Conservation (phyloP, 2,329 filamentous ascomycete genomes). For the Raffaelea ambrosiae region DNA sequence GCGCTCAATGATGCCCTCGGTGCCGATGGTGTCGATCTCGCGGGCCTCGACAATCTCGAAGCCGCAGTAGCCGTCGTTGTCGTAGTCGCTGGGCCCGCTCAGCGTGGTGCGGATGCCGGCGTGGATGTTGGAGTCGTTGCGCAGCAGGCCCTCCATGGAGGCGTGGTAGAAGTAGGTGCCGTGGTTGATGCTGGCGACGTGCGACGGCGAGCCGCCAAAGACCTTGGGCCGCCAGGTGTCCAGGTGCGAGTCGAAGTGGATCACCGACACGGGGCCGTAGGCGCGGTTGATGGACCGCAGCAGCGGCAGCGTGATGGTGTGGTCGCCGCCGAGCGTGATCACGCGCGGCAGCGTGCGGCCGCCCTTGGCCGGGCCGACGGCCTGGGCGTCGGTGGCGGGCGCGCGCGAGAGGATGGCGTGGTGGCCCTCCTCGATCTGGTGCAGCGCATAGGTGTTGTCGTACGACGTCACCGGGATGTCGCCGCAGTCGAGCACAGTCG, state of each 20-base stretch:
- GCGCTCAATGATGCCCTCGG: constrained; percentile 67
- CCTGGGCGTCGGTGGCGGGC: constrained; percentile 60
- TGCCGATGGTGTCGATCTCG: constrained; percentile 42
- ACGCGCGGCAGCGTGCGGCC: constrained; percentile 71
- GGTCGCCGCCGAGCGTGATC: constrained; percentile 65
- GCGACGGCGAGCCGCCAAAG: constrained; percentile 71
- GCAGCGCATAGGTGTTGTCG: constrained; percentile 72
- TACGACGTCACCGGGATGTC: constrained; percentile 84
- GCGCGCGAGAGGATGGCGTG: constrained; percentile 63
- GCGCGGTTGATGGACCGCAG: constrained; percentile 52
- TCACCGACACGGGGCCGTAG: constrained; percentile 52
- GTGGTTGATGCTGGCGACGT: constrained; percentile 73
- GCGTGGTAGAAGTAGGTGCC: constrained; percentile 88
- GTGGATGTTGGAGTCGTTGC: constrained; percentile 80
- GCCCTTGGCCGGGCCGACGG: constrained; percentile 59
- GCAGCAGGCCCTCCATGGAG: constrained; percentile 64
- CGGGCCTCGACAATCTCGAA: constrained; percentile 73
- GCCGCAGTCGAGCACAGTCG: constrained; percentile 72
- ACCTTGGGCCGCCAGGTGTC: constrained; percentile 79
- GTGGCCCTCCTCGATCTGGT: constrained; percentile 81
- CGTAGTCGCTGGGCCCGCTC: constrained; percentile 70
- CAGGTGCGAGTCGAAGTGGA: constrained; percentile 55
- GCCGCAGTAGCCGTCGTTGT: constrained; percentile 77
- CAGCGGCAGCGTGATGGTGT: constrained; percentile 53
- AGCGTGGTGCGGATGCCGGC: constrained; percentile 80